These are phyloP conservation scores for Cephalotrichum gorgonifer DNA, from an alignment of 2,329 filamentous ascomycete species.

Conservation along the genomic window DNA sequence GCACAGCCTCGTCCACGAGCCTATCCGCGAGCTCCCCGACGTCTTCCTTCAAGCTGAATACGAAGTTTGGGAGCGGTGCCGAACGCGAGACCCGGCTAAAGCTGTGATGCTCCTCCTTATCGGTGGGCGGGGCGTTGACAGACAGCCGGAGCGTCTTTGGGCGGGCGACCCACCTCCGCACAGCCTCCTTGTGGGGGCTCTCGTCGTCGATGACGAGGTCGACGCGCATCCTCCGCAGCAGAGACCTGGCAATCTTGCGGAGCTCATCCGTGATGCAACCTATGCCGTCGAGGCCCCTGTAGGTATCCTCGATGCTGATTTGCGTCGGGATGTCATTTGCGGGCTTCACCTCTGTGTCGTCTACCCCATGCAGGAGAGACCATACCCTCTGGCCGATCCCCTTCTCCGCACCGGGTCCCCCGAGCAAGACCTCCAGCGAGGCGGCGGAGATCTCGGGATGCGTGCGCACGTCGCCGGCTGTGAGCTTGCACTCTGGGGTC, in stretches of 20 bases:
- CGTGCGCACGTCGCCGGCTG: constrained; percentile 53
- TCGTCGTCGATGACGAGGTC: constrained; percentile 52
- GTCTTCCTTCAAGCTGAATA: constrained; percentile 53
- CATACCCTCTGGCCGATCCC: constrained; percentile 66
- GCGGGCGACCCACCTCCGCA: constrained; percentile 59
- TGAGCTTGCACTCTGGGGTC: constrained; percentile 29
- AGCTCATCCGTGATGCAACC: constrained; percentile 59
- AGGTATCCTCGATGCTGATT: constrained; percentile 93
- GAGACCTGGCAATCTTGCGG: constrained; percentile 53
- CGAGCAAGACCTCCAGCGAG: constrained; percentile 57
- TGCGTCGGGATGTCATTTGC: constrained; percentile 67
- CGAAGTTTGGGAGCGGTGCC: constrained; percentile 58
- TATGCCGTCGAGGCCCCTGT: constrained; percentile 53
- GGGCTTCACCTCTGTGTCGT: constrained; percentile 62
- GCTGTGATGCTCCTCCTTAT: constrained; percentile 37
- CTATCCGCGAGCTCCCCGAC: constrained; percentile 53
- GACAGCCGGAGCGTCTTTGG: constrained; percentile 76
- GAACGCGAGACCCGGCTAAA: constrained; percentile 70
- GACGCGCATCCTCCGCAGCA: constrained; percentile 67
- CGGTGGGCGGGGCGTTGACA: constrained; percentile 44
- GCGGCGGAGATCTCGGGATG: constrained; percentile 53
- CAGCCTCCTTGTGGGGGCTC: constrained; percentile 17
- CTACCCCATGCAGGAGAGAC: constrained; percentile 71
- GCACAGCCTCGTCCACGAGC: constrained; percentile 57
- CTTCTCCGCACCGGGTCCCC: constrained; percentile 57